These are phyloP conservation scores for Sphagnum fallax DNA, from an alignment of 228 moss, liverwort and hornwort genomes.

Conservation along the genomic window DNA sequence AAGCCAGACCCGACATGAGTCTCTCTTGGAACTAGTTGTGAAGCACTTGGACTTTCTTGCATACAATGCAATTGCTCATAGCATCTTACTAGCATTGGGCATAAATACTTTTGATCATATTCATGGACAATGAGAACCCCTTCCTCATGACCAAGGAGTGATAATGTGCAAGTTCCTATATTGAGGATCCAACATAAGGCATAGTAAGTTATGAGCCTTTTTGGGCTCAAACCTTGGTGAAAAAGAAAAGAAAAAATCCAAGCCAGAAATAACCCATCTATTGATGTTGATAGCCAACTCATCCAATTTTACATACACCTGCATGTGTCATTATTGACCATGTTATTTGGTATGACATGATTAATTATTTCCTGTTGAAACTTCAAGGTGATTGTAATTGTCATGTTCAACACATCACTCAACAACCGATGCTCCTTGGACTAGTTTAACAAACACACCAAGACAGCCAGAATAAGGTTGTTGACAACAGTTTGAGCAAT, in stretches of 20 bases:
- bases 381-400: no score
- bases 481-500: no score
- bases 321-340: no score
- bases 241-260: neutral
- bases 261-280: neutral
- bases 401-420: no score
- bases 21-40: neutral
- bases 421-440: no score
- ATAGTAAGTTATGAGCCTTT: neutral
- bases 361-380: no score
- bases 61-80: neutral
- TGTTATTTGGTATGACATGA: no score
- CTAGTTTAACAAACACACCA: no score
- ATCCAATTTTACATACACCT: neutral
- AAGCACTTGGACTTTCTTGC: neutral
- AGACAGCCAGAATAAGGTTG: no score
- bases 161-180: neutral
- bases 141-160: neutral
- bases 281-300: constrained; percentile 2
- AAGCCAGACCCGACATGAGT: neutral
- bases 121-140: neutral
- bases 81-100: neutral
- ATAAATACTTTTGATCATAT: neutral
- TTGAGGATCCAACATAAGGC: neutral
- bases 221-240: neutral